Evolutionary conservation across 176 grass and related monocot genomes (phyloP), one percentile per base, ranked within the genome.

Genomic region (Oryza longistaminata): DNA sequence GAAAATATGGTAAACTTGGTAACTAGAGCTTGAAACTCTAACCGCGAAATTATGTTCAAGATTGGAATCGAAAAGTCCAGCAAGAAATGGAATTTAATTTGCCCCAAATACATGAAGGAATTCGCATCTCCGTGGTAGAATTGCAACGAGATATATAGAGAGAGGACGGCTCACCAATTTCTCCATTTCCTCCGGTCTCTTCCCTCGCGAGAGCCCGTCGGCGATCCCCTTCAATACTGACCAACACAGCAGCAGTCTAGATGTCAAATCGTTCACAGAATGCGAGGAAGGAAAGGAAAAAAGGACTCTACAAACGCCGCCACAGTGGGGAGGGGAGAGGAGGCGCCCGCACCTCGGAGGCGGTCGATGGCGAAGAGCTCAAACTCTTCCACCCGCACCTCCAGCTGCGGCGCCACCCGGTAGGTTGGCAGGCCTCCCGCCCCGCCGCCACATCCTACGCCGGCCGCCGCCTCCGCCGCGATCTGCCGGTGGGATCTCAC

Each of bases 181-280:
- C 52, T 98, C 93, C 89, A 98, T 93, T 76, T 95, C 96, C 77
- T 98, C 93, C 1, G 89, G 96, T 65, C 79, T 93, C 87, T 88
- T 95, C 31, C 91, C 96, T 16, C 96, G 89, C 17, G 96, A 95
- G 21, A 98, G 89, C 46, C 91, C 93, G 89, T 95, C 93, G 61
- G 91, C 91, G 60, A 98, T 95, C 10, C 89, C 93, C 74, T 98
- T 93, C 69, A 98, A 86, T 67, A 98, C 96, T 98, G 66, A 83
- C 9, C 74, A 88, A 3, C 68, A 78, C 12, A 75, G 11, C 52
- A 40, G 17, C 4, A 39, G 5, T 29, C 35, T 26, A 72, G 12
- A 58, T 58, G 53, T 58, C 53, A 58, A 19, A 50, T 6, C 26
- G 25, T 68, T 37, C 64, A 14, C 33, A 5, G 27, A 64, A 87